Percentiles rank a stretch among this genome's conserved stretches.
phyloP scores from a whole-genome alignment of 1,284 basidiomycete species.

The Volvariella volvacea region DNA sequence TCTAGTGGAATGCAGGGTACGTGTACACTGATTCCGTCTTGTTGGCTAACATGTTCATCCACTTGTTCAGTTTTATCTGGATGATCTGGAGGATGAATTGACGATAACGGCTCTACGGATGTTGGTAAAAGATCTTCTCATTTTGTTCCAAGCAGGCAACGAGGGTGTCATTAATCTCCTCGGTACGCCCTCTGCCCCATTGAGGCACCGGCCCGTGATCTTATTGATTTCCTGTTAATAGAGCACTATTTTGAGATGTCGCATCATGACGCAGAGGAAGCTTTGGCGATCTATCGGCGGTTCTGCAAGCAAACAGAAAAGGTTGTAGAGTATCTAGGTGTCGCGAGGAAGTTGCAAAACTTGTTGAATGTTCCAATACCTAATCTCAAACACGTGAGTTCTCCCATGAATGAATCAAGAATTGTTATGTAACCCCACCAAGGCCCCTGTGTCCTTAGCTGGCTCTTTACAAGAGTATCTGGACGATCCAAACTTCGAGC shows the following conservation, averaged over 20 bases:
- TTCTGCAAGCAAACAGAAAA: conserved; percentile 94
- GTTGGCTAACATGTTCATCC: conserved; percentile 7
- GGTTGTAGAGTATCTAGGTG: conserved; percentile 91
- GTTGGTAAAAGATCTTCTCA: conserved; percentile 95
- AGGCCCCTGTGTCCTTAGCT: conserved; percentile 93
- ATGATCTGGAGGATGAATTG: conserved; percentile 89
- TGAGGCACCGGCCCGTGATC: conserved; percentile 1
- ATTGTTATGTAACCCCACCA: conserved; percentile 1
- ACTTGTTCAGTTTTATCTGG: conserved; percentile 79
- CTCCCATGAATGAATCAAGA: not conserved
- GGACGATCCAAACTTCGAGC: conserved; percentile 93
- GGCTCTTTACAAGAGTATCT: conserved; percentile 94
- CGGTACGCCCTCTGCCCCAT: conserved; percentile 36
- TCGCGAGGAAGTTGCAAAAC: conserved; percentile 90
- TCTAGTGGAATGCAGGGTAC: conserved; percentile 81
- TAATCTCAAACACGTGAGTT: conserved; percentile 83
- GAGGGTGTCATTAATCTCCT: conserved; percentile 97
- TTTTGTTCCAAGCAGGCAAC: conserved; percentile 95
- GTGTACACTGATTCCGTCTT: conserved; percentile 17
- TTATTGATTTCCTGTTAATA: conserved; percentile 22
- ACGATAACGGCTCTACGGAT: conserved; percentile 87
- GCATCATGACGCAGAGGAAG: conserved; percentile 80
- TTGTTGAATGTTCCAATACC: conserved; percentile 91
- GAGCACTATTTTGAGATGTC: conserved; percentile 99
- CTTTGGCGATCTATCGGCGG: conserved; percentile 85